Percentiles rank a stretch among this genome's conserved stretches.
These are phyloP conservation scores for Solanum sitiens DNA, from an alignment of 257 asterid species.

Conservation along the genomic window DNA sequence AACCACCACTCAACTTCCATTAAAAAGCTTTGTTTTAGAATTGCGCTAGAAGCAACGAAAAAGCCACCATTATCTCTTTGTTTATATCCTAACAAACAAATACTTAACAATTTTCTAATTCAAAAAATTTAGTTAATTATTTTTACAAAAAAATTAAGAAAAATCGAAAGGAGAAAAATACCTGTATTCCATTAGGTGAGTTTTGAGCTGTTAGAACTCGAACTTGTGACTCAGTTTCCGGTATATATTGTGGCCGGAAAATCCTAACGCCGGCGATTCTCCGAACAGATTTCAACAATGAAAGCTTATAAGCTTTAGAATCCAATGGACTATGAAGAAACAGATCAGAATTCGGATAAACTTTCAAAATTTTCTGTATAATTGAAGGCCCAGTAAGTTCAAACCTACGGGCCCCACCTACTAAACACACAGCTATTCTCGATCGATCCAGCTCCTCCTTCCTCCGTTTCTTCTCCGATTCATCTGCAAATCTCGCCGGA, in stretches of 20 bases:
- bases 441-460: conserved; percentile 17
- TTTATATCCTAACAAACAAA: neutral
- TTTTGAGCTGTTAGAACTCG: conserved; percentile 65
- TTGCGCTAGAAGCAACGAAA: neutral
- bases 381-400: conserved; percentile 96
- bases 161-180: neutral
- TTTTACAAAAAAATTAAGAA: no score
- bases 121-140: neutral
- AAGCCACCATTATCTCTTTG: neutral
- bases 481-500: neutral
- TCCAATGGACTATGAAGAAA: conserved; percentile 81
- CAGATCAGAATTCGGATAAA: conserved; percentile 61
- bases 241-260: conserved; percentile 43
- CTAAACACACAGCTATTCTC: conserved; percentile 86
- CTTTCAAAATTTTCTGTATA: conserved; percentile 47
- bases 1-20: neutral
- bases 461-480: neutral
- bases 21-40: neutral
- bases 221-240: conserved; percentile 43
- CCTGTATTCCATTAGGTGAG: conserved; percentile 98
- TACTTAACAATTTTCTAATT: neutral
- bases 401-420: conserved; percentile 94
- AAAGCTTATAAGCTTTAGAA: conserved; percentile 51
- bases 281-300: conserved; percentile 60
- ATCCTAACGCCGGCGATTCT: conserved; percentile 63